Percentiles rank a stretch among this genome's conserved stretches.
phyloP scores from a whole-genome alignment of 1,284 basidiomycete species.

The Naganishia cerealis region DNA sequence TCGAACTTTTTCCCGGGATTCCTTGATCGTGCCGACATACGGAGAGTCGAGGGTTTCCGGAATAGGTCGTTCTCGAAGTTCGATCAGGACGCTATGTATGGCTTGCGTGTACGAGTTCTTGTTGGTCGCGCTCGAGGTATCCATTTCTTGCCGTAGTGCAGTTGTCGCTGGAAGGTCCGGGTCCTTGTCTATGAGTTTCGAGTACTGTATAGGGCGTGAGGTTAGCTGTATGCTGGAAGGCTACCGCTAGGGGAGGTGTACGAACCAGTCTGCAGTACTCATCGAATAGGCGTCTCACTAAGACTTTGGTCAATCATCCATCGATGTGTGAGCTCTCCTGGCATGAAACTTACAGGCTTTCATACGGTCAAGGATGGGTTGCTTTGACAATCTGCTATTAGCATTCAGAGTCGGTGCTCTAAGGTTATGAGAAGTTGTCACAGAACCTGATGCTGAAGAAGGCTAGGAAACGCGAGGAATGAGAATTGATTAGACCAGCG shows the following conservation, averaged over 20 bases:
- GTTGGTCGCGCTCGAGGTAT: constrained; percentile 42
- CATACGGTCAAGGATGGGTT: constrained; percentile 32
- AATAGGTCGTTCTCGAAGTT: constrained; percentile 60
- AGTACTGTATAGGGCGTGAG: constrained; percentile 39
- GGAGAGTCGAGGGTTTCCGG: constrained; percentile 66
- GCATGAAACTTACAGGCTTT: constrained; percentile 15
- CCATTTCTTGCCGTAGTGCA: constrained; percentile 46
- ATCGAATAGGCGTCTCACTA: constrained; percentile 29
- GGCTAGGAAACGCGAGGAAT: not conserved
- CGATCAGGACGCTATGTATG: constrained; percentile 51
- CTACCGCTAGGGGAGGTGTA: not conserved
- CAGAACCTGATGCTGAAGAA: not conserved
- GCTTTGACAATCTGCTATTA: constrained; percentile 29
- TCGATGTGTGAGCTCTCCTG: no score
- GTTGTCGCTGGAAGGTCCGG: constrained; percentile 46
- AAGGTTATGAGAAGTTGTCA: not conserved
- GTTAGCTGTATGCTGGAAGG: not conserved
- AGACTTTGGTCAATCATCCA: not conserved
- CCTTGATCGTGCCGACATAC: constrained; percentile 76
- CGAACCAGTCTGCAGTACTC: constrained; percentile 28
- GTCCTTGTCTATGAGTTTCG: constrained; percentile 36
- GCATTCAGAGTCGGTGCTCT: constrained; percentile 23
- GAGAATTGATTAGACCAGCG: not conserved
- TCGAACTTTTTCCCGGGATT: constrained; percentile 63
- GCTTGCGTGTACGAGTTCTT: constrained; percentile 49